Conservation (phyloP, 176 grass and related monocot genomes). For the Bonia amplexicaulis region DNA sequence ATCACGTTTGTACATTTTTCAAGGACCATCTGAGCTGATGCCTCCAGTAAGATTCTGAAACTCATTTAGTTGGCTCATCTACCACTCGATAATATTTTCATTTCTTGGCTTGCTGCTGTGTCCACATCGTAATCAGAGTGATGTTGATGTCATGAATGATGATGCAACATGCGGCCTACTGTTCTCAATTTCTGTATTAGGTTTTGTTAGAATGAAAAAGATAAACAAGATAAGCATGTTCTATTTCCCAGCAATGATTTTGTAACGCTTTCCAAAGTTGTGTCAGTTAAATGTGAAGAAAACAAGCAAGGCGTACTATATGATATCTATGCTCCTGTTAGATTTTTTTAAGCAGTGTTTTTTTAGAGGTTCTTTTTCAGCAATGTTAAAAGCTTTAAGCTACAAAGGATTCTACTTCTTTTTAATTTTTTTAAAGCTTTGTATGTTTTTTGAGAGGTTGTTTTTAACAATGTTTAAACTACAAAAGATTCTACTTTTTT, state of each 20-base stretch:
- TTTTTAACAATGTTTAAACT: not conserved
- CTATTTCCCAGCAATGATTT: not conserved
- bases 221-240: not conserved
- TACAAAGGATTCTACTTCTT: not conserved
- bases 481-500: not conserved
- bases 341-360: not conserved
- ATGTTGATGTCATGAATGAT: not conserved
- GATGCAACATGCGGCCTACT: not conserved
- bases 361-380: not conserved
- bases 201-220: not conserved
- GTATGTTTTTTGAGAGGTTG: not conserved
- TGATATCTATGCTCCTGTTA: not conserved
- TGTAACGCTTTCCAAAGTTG: not conserved
- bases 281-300: not conserved
- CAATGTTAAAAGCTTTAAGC: not conserved
- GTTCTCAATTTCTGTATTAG: not conserved
- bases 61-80: not conserved
- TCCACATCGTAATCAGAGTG: not conserved
- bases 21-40: slow-evolving; percentile 94
- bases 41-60: slow-evolving; percentile 71
- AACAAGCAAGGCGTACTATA: not conserved
- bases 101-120: not conserved
- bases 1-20: slow-evolving; percentile 81
- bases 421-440: not conserved
- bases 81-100: not conserved